phyloP scores from a whole-genome alignment of 768 basidiomycete genomes.

The Neoboletus brunneissimus region DNA sequence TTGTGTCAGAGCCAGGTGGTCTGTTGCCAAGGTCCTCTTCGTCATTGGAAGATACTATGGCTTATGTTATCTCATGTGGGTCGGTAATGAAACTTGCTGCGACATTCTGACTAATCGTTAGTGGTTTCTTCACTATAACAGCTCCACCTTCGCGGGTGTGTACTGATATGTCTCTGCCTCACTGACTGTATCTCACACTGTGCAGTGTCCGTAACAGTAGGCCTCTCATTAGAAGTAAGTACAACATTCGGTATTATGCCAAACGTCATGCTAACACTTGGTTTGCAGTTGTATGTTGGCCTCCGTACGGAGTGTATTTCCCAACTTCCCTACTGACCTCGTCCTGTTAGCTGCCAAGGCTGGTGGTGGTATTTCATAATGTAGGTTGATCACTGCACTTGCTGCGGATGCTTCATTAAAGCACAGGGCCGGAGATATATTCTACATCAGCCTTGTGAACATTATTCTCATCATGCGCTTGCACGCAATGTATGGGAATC shows the following conservation, averaged over 20 bases:
- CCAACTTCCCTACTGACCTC: neutral
- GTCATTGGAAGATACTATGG: neutral
- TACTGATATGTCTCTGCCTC: neutral
- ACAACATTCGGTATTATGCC: neutral
- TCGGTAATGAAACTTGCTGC: neutral
- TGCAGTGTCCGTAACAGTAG: neutral
- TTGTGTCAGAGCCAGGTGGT: neutral
- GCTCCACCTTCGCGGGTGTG: neutral
- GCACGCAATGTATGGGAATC: too few species aligned
- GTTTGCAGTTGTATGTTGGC: slow-evolving; percentile 1
- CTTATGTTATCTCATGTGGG: neutral
- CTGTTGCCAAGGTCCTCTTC: neutral
- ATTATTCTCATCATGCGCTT: too few species aligned
- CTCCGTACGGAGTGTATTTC: neutral
- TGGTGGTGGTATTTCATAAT: neutral
- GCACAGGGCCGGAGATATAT: too few species aligned
- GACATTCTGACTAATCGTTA: neutral
- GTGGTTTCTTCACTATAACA: neutral
- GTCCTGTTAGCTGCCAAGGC: neutral
- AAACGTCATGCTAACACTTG: neutral
- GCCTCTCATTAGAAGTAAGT: neutral
- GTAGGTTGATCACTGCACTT: neutral
- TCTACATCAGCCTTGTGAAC: too few species aligned
- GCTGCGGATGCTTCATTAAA: too few species aligned
- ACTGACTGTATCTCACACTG: neutral